Conservation (phyloP, 192 early-diverging fungal species). For the Podila epigama region DNA sequence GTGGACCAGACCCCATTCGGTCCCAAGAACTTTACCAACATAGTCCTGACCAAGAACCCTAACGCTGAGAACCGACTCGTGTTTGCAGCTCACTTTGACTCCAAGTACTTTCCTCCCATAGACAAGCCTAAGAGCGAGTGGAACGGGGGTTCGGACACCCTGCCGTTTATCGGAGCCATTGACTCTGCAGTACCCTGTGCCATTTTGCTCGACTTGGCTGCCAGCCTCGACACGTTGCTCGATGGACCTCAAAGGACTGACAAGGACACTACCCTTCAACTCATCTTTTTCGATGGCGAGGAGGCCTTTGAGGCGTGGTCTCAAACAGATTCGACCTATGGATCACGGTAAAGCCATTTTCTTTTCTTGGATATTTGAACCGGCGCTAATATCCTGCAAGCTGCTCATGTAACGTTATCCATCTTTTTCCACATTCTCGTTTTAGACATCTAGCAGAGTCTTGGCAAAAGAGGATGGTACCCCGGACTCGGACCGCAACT, state of each 20-base stretch:
- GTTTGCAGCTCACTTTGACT: constrained; percentile 94
- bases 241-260: constrained; percentile 47
- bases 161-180: constrained; percentile 85
- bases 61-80: constrained; percentile 74
- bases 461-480: constrained; percentile 68
- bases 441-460: constrained; percentile 77
- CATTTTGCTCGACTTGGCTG: constrained; percentile 85
- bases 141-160: constrained; percentile 42
- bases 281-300: constrained; percentile 98
- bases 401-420: neutral
- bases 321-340: constrained; percentile 86
- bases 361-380: neutral
- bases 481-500: constrained; percentile 15
- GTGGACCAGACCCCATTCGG: constrained; percentile 81
- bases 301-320: constrained; percentile 88
- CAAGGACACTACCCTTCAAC: constrained; percentile 72
- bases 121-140: neutral
- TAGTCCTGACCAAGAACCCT: constrained; percentile 90
- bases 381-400: neutral
- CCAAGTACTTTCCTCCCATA: constrained; percentile 75
- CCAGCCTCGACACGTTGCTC: constrained; percentile 67
- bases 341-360: constrained; percentile 61
- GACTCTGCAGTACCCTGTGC: constrained; percentile 94
- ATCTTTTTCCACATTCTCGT: neutral
- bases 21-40: constrained; percentile 78